phyloP scores from a whole-genome alignment of 352 stramenopile genomes.

The Pythium pyrilobum region DNA sequence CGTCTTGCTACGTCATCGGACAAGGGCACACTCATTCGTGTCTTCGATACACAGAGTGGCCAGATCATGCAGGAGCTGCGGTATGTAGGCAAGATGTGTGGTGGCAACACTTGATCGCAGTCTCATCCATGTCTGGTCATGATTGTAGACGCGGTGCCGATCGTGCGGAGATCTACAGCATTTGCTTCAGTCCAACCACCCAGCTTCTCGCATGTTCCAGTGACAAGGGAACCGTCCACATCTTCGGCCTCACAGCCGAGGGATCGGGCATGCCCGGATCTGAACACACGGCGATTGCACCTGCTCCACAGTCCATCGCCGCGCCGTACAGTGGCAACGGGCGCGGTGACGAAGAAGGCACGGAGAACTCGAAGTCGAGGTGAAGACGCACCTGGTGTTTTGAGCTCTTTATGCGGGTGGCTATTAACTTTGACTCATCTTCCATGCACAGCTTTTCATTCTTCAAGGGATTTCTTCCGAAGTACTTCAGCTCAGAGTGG shows the following conservation, averaged over 20 bases:
- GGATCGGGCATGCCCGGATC: slow-evolving; percentile 45
- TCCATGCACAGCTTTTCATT: slow-evolving; percentile 67
- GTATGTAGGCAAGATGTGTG: slow-evolving; percentile 17
- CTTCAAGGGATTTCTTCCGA: slow-evolving; percentile 87
- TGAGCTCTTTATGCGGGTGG: too few species aligned
- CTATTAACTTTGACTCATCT: too few species aligned
- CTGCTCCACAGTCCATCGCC: slow-evolving; percentile 33
- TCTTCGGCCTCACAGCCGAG: slow-evolving; percentile 89
- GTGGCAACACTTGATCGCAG: slow-evolving; percentile 9
- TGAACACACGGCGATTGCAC: slow-evolving; percentile 53
- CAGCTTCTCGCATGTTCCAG: slow-evolving; percentile 94
- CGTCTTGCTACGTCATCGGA: slow-evolving; percentile 94
- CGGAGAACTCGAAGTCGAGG: slow-evolving; percentile 86
- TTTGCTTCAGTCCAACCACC: slow-evolving; percentile 94
- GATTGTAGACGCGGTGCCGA: slow-evolving; percentile 90
- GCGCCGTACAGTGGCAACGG: slow-evolving; percentile 39
- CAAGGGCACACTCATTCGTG: slow-evolving; percentile 96
- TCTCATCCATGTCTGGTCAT: neutral
- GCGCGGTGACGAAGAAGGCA: slow-evolving; percentile 61
- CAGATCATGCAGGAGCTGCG: slow-evolving; percentile 85
- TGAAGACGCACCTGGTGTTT: slow-evolving; percentile 16
- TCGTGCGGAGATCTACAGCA: slow-evolving; percentile 95
- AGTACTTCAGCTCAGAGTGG: slow-evolving; percentile 94
- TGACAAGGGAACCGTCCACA: slow-evolving; percentile 96
- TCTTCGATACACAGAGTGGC: slow-evolving; percentile 96